Base-by-base conservation (phyloP, 75 land plant species). In the Pinus albicaulis region DNA sequence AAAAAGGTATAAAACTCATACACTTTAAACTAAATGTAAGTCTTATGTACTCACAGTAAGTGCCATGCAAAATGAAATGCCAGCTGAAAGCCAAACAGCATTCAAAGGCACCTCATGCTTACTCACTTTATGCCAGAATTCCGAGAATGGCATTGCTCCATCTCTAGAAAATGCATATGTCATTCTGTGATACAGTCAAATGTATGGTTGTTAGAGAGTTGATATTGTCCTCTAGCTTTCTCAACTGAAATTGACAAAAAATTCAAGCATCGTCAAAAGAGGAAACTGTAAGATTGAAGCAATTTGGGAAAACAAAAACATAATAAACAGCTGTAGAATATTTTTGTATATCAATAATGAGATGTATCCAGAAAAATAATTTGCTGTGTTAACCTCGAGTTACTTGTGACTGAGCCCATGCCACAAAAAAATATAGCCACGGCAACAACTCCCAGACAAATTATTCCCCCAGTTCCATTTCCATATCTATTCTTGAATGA, bases 101-200 rank as follows among this genome's bases (percentile, higher is more conserved):
- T 92, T 84, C 56, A 92, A 31, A 24, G 99, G 99, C 57, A 96
- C 87, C 59, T 96, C 99, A 38, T 82, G 85, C 57, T 76, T 85
- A 84, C 93, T 92, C 76, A 96, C 99, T 84, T 75, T 82, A 81
- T 92, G 94, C 96, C 91, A 96, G n/a, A 90, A 17, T 1, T 82
- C 24, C 16, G 99, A 96, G n/a, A 92, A 86, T 20, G 98, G 99
- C 91, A 96, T 85, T 36, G 98, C 99, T 26, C 95, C 98, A 86
- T 96, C 99, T 79, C 99, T 91, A 20, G 99, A 94, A 76, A 95
- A 95, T 61, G 98, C 98, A 81, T 89, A 95, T n/a, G 89, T 91
- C 98, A 92, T 93, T 87, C 98, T 95, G 80, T 44, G 56, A 57
- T 44, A 23, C 13, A 76, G 56, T 28, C 34, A 81, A 44, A 31